A percentile compares a stretch with the other conserved stretches of the same genome.
These are phyloP conservation scores for Stenogyne calaminthoides DNA, from an alignment of 305 asterid genomes.

Conservation along the genomic window DNA sequence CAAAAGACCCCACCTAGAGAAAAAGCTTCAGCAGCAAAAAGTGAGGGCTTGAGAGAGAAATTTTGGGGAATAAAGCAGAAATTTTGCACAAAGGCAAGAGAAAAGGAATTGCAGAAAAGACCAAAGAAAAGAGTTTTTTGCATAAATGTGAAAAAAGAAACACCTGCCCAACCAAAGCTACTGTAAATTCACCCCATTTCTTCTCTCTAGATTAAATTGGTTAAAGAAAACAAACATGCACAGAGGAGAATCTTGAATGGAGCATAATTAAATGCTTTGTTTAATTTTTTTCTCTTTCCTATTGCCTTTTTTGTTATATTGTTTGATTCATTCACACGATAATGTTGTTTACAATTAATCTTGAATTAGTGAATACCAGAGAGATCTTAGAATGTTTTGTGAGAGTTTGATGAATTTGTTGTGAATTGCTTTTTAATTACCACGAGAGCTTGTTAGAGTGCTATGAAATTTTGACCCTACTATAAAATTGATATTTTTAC, in stretches of 20 bases:
- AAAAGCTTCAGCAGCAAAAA: constrained; percentile 36
- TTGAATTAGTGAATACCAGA: neutral
- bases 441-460: too few species aligned
- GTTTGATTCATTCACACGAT: constrained; percentile 24
- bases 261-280: constrained; percentile 28
- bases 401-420: neutral
- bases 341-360: neutral
- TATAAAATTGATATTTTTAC: too few species aligned
- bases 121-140: constrained; percentile 29
- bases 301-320: constrained; percentile 30
- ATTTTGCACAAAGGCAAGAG: constrained; percentile 28
- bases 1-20: constrained; percentile 46
- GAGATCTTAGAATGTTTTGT: neutral
- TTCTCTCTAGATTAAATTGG: constrained; percentile 16
- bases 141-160: constrained; percentile 27
- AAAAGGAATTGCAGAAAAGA: constrained; percentile 28
- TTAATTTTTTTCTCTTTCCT: constrained; percentile 10
- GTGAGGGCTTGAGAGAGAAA: constrained; percentile 7
- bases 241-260: constrained; percentile 32
- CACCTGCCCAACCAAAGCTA: constrained; percentile 28
- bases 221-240: constrained; percentile 17
- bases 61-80: constrained; percentile 20
- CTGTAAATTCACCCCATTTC: neutral
- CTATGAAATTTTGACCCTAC: too few species aligned
- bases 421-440: neutral